Evolutionary conservation across 495 filamentous ascomycete genomes (phyloP), one percentile per base, ranked within the genome.

Genomic region (Penicillium odoratum): DNA sequence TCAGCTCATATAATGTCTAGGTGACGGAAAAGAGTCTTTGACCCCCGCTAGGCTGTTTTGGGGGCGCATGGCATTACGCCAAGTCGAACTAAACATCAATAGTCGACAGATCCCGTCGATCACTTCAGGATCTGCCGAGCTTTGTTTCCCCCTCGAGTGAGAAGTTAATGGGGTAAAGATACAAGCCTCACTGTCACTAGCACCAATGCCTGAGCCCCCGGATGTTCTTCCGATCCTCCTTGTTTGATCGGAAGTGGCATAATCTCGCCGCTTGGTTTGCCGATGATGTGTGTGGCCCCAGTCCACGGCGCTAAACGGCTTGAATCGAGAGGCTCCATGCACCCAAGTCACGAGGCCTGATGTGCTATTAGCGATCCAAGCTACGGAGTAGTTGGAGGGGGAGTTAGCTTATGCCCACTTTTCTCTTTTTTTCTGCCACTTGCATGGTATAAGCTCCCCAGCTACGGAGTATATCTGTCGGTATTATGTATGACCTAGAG

Each of bases 61-160:
- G 26, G 36, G 36, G 21, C 38, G 61, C 67, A 63, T 71, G 70
- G 67, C 69, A 69, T 69, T 34, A 58, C 60, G 72, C 74, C 73
- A 75, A 72, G 71, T 49, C 61, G 57, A 62, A 65, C 74, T 73
- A 73, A 75, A 69, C 65, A 71, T 68, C 74, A 77, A 77, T 77
- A 77, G 74, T 77, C 64, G 58, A 72, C 73, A 66, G 74, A 77
- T 77, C 74, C 64, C 57, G 74, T 73, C 73, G 74, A 77, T 77
- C 74, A 62, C 47, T 63, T 58, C 21, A 59, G 71, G 69, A 74
- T 72, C 68, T 67, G 61, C 68, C 63, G 61, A 61, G 61, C 60
- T 61, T 67, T 67, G 62, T 69, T 62, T 51, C 58, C 58, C 42
- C 34, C 34, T 33, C 15, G 10, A 25, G 15, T 50, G n/a, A 33